Base-by-base conservation (phyloP, 2,329 filamentous ascomycete species). In the Nigrospora osmanthi region DNA sequence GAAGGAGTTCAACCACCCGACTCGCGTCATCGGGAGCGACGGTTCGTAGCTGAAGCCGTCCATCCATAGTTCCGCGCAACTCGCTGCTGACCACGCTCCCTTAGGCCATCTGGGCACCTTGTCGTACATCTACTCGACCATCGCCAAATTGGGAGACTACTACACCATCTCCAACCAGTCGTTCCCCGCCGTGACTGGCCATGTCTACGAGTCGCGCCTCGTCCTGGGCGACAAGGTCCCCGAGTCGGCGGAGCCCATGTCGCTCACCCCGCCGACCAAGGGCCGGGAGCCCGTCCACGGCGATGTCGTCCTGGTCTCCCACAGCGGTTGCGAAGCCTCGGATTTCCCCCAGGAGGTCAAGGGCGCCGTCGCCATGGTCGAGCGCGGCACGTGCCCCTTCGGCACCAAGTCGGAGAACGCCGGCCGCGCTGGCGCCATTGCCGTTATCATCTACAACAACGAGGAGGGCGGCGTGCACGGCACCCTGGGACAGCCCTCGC, bases 381-480 rank as follows among this genome's bases (percentile, higher is more conserved):
- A 73, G 30, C 81, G 87, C 45, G 87, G 87, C 43, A 71, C 65
- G 2, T 93, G 87, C 58, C 53, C 79, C 9, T 93, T 91, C 53
- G 85, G 81, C 11, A 64, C 72, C 47, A 93, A 93, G 68, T 83
- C 83, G 1, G 73, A 73, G 43, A 67, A 77, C 13, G 86, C 87
- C 6, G 83, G 81, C 36, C 72, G 69, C 40, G 84, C 84, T 1
- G 85, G 86, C 16, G 87, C 87, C 6, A 62, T 78, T 4, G 87
- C 81, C 2, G 84, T 82, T 1, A 66, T 93, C 13, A 72, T 93
- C 41, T 90, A 87, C 66, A 89, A 91, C 69, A 84, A 82, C 52
- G 79, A 80, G 40, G 65, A 73, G 1, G 85, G 79, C 2, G 61
- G 66, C 4, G 64, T 89, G 1, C 72, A 75, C 42, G 87, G 86